Evolutionary conservation across 73 alveolate genomes (phyloP).

Genomic region (Tetrahymena malaccensis): DNA sequence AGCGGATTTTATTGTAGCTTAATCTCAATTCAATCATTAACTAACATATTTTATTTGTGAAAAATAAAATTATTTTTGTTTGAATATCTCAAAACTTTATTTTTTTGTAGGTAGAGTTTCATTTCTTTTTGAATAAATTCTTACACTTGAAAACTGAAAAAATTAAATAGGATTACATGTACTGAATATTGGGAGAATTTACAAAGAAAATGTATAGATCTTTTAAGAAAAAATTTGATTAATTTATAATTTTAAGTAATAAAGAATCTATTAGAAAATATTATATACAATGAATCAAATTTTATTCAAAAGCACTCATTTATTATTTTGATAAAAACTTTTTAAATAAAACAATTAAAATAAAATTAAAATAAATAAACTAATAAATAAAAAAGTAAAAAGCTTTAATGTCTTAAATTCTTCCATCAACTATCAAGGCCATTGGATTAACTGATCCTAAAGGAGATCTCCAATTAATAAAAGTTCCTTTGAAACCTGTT

Average conservation of each 20-base stretch:
- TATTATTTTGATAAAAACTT: no score
- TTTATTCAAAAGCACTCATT: not conserved
- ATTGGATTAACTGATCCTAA: not conserved
- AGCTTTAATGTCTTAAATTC: not conserved
- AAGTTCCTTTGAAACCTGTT: not conserved
- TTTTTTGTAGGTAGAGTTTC: no score
- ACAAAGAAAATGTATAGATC: not conserved
- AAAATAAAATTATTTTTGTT: no score
- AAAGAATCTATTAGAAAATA: not conserved
- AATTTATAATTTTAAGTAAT: not conserved
- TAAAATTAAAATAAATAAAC: no score
- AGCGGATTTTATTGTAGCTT: no score
- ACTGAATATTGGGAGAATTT: not conserved
- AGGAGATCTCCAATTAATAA: not conserved
- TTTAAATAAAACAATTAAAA: no score
- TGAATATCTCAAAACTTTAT: no score
- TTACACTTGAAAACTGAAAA: not conserved
- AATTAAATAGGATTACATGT: not conserved
- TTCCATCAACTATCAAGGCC: not conserved
- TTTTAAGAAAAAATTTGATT: no score
- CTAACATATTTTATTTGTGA: no score
- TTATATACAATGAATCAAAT: no score
- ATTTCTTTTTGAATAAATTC: not conserved
- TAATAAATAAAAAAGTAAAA: no score
- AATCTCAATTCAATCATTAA: no score